Conservation (phyloP, 768 basidiomycete genomes). For the Sporobolomyces roseus region DNA sequence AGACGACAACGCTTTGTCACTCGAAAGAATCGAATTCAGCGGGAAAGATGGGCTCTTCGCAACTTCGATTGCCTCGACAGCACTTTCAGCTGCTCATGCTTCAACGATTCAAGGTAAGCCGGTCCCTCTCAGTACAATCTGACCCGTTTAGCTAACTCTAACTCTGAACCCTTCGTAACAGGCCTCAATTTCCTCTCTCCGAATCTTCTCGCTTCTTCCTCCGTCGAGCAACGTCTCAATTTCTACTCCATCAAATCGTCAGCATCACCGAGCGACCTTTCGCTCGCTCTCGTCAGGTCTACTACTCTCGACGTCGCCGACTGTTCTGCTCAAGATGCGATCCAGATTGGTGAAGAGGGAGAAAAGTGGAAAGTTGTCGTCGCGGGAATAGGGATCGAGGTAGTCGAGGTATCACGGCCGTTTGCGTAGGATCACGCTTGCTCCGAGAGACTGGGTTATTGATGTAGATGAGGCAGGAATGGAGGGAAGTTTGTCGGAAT, state of each 20-base stretch:
- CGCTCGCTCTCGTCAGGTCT: not conserved
- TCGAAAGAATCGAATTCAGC: not conserved
- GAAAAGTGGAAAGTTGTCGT: not conserved
- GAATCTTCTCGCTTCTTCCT: conserved; percentile 13
- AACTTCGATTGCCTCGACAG: not conserved
- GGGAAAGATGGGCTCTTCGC: not conserved
- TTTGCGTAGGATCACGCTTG: not conserved
- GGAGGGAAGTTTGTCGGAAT: too few relatives aligned
- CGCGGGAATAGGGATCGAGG: conserved; percentile 7
- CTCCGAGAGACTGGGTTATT: not conserved
- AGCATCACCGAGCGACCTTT: not conserved
- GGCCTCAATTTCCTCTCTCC: conserved; percentile 18
- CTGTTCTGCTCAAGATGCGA: conserved; percentile 4
- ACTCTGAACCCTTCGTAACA: not conserved
- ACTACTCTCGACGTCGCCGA: conserved; percentile 20
- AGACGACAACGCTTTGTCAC: conserved; percentile 11
- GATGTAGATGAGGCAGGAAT: too few relatives aligned
- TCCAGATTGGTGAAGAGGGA: not conserved
- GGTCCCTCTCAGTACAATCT: not conserved
- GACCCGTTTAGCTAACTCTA: not conserved
- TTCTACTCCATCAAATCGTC: not conserved
- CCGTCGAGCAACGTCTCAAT: conserved; percentile 27
- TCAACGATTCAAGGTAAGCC: conserved; percentile 19
- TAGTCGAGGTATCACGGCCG: not conserved
- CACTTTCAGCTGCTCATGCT: not conserved